A percentile compares a stretch with the other conserved stretches of the same genome.
phyloP scores from a whole-genome alignment of 768 basidiomycete genomes.

The Cantharellus cinnabarinus region DNA sequence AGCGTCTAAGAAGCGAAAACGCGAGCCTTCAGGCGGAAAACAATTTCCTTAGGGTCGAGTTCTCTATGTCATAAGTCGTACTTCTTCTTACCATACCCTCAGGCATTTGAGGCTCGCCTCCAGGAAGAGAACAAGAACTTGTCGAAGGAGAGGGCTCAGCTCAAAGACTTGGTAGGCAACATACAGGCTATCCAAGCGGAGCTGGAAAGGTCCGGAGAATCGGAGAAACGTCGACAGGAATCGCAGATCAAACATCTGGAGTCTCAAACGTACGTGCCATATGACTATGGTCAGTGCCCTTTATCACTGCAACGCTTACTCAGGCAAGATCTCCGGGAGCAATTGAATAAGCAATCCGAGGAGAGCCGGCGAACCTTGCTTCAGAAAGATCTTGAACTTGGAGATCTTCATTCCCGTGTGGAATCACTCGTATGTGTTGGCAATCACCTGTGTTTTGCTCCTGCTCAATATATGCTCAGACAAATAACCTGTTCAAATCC shows the following conservation, averaged over 20 bases:
- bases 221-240: constrained; percentile 65
- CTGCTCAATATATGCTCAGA: constrained; percentile 19
- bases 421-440: constrained; percentile 40
- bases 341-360: constrained; percentile 58
- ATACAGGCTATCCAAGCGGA: constrained; percentile 84
- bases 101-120: constrained; percentile 65
- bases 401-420: constrained; percentile 49
- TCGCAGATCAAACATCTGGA: constrained; percentile 60
- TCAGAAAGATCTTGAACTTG: constrained; percentile 62
- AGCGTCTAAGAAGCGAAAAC: constrained; percentile 66
- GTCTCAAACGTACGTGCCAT: constrained; percentile 41
- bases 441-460: not conserved
- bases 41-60: constrained; percentile 67
- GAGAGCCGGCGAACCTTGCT: constrained; percentile 47
- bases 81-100: not conserved
- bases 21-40: constrained; percentile 86
- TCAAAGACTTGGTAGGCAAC: constrained; percentile 74
- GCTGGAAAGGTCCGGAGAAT: constrained; percentile 62
- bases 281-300: no score
- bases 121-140: constrained; percentile 71
- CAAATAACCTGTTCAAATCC: constrained; percentile 40
- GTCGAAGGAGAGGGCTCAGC: constrained; percentile 59
- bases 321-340: constrained; percentile 54
- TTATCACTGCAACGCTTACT: not conserved
- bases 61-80: not conserved